Percentiles rank a stretch among this genome's conserved stretches.
These are phyloP conservation scores for Mortierella hygrophila DNA, from an alignment of 192 early-diverging fungal species.

Conservation along the genomic window DNA sequence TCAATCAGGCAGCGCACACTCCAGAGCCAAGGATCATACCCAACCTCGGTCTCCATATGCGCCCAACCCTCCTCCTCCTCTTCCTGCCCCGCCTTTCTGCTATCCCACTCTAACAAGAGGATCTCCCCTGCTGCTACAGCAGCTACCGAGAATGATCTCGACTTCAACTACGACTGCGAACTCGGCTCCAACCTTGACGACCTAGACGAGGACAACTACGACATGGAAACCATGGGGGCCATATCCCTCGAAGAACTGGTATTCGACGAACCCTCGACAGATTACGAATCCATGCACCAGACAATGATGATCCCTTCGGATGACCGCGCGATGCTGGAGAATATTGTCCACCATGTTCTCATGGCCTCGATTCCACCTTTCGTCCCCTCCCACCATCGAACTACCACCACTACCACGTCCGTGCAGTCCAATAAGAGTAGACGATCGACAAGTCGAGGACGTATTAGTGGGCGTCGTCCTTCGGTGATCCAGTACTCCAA, in stretches of 20 bases:
- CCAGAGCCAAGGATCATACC: too few relatives aligned
- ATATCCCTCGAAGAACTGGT: constrained; percentile 7
- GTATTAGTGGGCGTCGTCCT: background rate
- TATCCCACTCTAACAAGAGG: too few relatives aligned
- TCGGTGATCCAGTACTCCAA: background rate
- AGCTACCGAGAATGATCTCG: too few relatives aligned
- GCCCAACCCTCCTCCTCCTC: too few relatives aligned
- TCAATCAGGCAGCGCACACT: too few relatives aligned
- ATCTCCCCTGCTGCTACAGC: too few relatives aligned
- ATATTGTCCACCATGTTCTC: background rate
- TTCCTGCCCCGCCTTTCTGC: too few relatives aligned
- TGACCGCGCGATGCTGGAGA: background rate
- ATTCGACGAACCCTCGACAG: background rate
- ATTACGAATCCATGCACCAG: constrained; percentile 2
- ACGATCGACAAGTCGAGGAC: background rate
- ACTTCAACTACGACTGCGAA: too few relatives aligned
- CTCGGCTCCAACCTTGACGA: background rate
- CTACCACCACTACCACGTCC: background rate
- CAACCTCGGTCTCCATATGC: too few relatives aligned
- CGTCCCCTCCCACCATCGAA: background rate
- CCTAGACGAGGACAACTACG: constrained; percentile 8
- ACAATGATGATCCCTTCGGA: background rate
- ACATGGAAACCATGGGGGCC: constrained; percentile 14
- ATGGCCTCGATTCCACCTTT: background rate
- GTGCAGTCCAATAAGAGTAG: background rate